Evolutionary conservation across 2,329 filamentous ascomycete species (phyloP), one percentile per base, ranked within the genome.

Genomic region (Fusarium subtropicale): DNA sequence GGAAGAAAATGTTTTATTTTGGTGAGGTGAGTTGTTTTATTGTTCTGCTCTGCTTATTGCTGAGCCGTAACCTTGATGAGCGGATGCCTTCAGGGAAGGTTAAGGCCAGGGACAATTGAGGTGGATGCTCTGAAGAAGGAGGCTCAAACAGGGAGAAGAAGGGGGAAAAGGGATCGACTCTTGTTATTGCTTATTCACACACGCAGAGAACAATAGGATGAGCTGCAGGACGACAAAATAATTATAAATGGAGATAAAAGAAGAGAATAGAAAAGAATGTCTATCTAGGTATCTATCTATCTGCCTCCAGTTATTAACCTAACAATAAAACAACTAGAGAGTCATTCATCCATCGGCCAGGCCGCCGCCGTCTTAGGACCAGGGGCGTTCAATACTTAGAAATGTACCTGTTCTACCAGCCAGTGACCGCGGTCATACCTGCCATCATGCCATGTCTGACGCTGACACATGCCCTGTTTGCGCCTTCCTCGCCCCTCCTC

Each of bases 321-420:
- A 48, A 44, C n/a, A 65, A 31, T 34, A 42, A 45, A 33, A 24
- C 28, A 30, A 30, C 28, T 31, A 39, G 20, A 34, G 42, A 36
- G 42, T 46, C 47, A 63, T 33, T 68, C 67, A 71, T 48, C 54
- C 67, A 57, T 68, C 58, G 67, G 67, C n/a, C 47, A 60, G 44
- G 54, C 67, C 67, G 67, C 55, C 41, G 48, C 33, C 58, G 50
- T 51, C 67, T 66, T 58, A 66, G 24, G 54, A 60, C 53, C 63
- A 45, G 67, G 52, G 52, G 52, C 24, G 31, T 39, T 30, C 65
- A 20, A 12, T 54, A 45, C 20, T 22, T 2, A 20, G 45, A 31
- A 47, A 20, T 30, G 33, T 34, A 16, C 28, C 30, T 15, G 12
- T 33, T 30, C n/a, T 28, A 24, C 51, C 34, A 41, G 59, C 56